Percentiles rank a stretch among this genome's conserved stretches.
These are phyloP conservation scores for Micromonas pusilla DNA, from an alignment of 139 green algal species.

Conservation along the genomic window DNA sequence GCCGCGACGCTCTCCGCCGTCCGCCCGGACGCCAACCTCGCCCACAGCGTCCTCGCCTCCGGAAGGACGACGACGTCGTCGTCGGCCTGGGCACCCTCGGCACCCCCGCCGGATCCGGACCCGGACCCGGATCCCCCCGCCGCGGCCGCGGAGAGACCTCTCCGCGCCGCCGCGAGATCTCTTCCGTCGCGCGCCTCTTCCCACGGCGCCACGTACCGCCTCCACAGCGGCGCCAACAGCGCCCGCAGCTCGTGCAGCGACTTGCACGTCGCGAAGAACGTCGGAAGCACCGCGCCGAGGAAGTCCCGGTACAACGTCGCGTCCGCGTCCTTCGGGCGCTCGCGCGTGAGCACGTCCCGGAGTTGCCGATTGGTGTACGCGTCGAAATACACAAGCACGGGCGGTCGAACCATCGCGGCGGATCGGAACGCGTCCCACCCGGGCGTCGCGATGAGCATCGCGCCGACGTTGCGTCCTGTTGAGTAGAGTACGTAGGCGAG, in stretches of 20 bases:
- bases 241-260: slow-evolving; percentile 3
- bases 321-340: not conserved
- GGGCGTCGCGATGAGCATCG: not conserved
- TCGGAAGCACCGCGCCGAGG: not conserved
- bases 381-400: not conserved
- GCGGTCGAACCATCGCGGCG: no score
- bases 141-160: no score
- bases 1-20: not conserved
- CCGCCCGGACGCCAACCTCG: not conserved
- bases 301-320: not conserved
- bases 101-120: no score
- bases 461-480: slow-evolving; percentile 5
- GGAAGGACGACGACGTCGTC: no score
- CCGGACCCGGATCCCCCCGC: no score
- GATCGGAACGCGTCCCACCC: slow-evolving; percentile 7
- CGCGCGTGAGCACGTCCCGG: not conserved
- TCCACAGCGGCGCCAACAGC: slow-evolving; percentile 7
- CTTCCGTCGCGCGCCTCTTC: not conserved
- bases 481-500: no score
- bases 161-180: not conserved
- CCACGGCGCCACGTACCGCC: slow-evolving; percentile 1
- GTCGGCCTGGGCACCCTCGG: no score
- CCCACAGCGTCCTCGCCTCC: not conserved
- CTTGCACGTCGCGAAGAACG: slow-evolving; percentile 4
- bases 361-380: slow-evolving; percentile 7